Evolutionary conservation across 305 asterid species (phyloP).

Genomic region (Fraxinus xanthoxyloides): DNA sequence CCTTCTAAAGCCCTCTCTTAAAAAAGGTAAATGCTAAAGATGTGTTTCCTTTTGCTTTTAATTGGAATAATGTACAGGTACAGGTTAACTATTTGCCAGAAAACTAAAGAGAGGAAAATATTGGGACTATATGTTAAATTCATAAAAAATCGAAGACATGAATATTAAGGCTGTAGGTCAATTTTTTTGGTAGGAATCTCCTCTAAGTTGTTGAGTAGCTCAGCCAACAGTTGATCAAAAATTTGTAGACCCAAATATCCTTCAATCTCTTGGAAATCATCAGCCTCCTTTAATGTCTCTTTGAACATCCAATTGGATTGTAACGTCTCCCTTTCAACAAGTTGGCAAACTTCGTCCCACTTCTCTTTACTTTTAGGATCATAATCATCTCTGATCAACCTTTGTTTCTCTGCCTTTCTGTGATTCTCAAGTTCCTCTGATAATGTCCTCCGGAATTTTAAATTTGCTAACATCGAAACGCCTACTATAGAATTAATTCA

Average conservation of each 20-base stretch:
- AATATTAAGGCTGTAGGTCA: background rate
- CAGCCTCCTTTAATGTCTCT: slow-evolving; percentile 22
- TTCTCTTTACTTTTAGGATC: slow-evolving; percentile 18
- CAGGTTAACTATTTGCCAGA: background rate
- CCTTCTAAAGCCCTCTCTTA: background rate
- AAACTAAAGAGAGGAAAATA: background rate
- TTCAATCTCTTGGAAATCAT: slow-evolving; percentile 35
- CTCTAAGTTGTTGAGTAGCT: slow-evolving; percentile 31
- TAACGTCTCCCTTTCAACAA: slow-evolving; percentile 42
- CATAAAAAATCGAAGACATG: background rate
- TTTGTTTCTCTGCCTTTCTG: slow-evolving; percentile 23
- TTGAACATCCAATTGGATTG: slow-evolving; percentile 41
- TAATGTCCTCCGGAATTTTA: slow-evolving; percentile 57
- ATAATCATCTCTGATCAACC: background rate
- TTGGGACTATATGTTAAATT: background rate
- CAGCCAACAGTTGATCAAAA: slow-evolving; percentile 49
- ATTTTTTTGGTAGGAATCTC: background rate
- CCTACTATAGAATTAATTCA: slow-evolving; percentile 26
- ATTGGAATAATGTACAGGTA: background rate
- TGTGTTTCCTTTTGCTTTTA: background rate
- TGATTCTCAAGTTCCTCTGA: slow-evolving; percentile 50
- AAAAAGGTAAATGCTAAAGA: background rate
- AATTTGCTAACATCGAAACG: slow-evolving; percentile 38
- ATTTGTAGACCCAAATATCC: slow-evolving; percentile 37
- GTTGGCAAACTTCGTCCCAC: slow-evolving; percentile 40